Evolutionary conservation across 2,329 filamentous ascomycete genomes (phyloP).

Genomic region (Hypoxylon sp.): DNA sequence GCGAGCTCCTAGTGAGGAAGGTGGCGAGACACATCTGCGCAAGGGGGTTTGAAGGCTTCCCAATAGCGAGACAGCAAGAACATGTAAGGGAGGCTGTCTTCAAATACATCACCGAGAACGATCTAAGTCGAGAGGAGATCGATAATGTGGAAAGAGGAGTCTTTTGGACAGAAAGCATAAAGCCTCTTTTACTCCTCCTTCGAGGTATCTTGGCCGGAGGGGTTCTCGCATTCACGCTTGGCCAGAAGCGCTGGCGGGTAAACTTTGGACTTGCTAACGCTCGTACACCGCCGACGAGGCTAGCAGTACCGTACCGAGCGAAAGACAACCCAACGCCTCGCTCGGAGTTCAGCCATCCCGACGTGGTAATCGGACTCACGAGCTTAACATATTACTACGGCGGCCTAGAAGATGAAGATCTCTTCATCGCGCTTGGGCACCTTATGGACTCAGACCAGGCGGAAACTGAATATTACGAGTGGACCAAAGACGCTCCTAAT

Average conservation of each 20-base stretch:
- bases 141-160: conserved; percentile 49
- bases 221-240: conserved; percentile 68
- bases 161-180: conserved; percentile 51
- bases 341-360: conserved; percentile 75
- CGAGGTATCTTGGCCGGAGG: conserved; percentile 71
- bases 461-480: conserved; percentile 69
- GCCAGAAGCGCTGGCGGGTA: conserved; percentile 76
- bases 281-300: conserved; percentile 68
- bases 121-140: conserved; percentile 39
- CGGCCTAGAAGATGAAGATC: too few relatives aligned
- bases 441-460: too few relatives aligned
- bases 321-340: conserved; percentile 73
- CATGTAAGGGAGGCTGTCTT: conserved; percentile 47
- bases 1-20: conserved; percentile 56
- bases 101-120: conserved; percentile 47
- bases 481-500: conserved; percentile 58
- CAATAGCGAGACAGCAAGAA: conserved; percentile 47
- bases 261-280: conserved; percentile 69
- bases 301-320: conserved; percentile 75
- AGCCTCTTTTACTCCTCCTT: conserved; percentile 63
- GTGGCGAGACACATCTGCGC: conserved; percentile 57
- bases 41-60: conserved; percentile 50
- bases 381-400: conserved; percentile 76
- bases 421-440: too few relatives aligned
- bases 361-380: too few relatives aligned